Evolutionary conservation across 148 eudicot species (phyloP).

Genomic region (Amaranthus hypochondriacus): DNA sequence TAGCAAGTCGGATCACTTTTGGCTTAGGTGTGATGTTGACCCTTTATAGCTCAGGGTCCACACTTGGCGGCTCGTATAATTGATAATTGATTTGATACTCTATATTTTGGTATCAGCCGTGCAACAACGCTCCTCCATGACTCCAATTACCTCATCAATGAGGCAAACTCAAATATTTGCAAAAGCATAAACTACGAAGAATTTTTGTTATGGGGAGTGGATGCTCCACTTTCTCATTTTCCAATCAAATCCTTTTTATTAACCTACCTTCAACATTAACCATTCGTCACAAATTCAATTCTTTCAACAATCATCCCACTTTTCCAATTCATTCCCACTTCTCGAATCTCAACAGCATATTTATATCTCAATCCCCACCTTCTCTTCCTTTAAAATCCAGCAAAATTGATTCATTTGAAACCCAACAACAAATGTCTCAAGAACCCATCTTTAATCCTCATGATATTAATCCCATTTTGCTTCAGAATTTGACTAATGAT

Average conservation of each 20-base stretch:
- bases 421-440: slow-evolving; percentile 22
- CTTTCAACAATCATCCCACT: background rate
- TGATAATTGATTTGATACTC: too few species aligned
- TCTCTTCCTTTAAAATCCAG: slow-evolving; percentile 27
- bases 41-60: too few species aligned
- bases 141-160: background rate
- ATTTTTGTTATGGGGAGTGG: slow-evolving; percentile 25
- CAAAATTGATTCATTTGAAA: slow-evolving; percentile 21
- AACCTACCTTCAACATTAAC: slow-evolving; percentile 2
- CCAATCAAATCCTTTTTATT: slow-evolving; percentile 4
- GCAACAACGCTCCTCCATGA: too few species aligned
- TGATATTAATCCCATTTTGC: slow-evolving; percentile 43
- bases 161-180: background rate
- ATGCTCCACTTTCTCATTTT: slow-evolving; percentile 22
- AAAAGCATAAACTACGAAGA: background rate
- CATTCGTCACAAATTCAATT: slow-evolving; percentile 18
- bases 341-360: slow-evolving; percentile 6
- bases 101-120: background rate
- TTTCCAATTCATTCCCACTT: slow-evolving; percentile 9
- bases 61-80: too few species aligned
- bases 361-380: slow-evolving; percentile 27
- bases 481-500: slow-evolving; percentile 58
- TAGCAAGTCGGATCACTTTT: too few species aligned
- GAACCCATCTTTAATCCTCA: slow-evolving; percentile 49
- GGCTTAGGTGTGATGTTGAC: too few species aligned